Conservation (phyloP, 768 basidiomycete genomes). For the Clitopilus passeckerianus region DNA sequence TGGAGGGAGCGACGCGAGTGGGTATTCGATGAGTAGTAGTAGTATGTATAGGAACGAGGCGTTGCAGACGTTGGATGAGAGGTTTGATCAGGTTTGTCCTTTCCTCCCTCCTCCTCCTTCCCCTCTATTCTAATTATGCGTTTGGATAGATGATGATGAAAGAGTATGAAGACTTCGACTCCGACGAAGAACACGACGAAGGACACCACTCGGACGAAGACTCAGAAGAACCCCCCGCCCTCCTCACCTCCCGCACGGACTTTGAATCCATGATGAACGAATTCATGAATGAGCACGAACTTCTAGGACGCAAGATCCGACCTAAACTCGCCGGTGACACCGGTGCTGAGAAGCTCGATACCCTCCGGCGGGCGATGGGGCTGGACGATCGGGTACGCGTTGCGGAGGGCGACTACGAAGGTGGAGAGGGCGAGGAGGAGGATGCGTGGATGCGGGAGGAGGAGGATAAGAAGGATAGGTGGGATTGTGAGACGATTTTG, state of each 20-base stretch:
- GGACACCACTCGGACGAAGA: constrained; percentile 33
- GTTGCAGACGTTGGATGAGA: constrained; percentile 83
- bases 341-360: constrained; percentile 74
- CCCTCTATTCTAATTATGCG: constrained; percentile 1
- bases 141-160: constrained; percentile 64
- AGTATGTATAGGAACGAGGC: constrained; percentile 93
- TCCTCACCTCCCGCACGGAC: constrained; percentile 81
- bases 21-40: constrained; percentile 96
- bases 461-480: constrained; percentile 66
- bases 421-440: constrained; percentile 29
- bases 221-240: constrained; percentile 62
- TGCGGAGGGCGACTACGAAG: constrained; percentile 36
- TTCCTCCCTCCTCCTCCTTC: neutral
- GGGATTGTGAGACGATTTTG: constrained; percentile 97
- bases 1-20: constrained; percentile 80
- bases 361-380: constrained; percentile 75
- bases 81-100: constrained; percentile 79
- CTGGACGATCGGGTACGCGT: constrained; percentile 53
- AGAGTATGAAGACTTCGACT: constrained; percentile 67
- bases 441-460: constrained; percentile 31
- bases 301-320: constrained; percentile 83
- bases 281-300: constrained; percentile 88
- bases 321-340: constrained; percentile 69
- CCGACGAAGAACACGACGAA: constrained; percentile 21
- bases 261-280: constrained; percentile 91